These are phyloP conservation scores for Hyaloscypha variabilis DNA, from an alignment of 495 filamentous ascomycete genomes.

Conservation along the genomic window DNA sequence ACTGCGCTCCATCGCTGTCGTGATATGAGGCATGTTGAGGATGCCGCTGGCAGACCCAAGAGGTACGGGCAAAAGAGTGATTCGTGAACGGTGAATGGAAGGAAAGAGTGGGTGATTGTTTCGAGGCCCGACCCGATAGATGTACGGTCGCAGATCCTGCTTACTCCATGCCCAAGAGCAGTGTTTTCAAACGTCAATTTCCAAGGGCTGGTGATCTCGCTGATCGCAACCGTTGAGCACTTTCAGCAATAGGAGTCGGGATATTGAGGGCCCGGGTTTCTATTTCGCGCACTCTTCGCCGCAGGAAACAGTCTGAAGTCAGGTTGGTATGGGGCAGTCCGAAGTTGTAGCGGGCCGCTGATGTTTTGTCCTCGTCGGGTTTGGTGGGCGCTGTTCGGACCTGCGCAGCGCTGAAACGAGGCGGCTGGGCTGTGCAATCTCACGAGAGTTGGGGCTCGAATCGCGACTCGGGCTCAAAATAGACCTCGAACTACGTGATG, in stretches of 20 bases:
- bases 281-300: background rate
- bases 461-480: background rate
- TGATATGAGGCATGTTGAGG: conserved; percentile 42
- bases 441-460: background rate
- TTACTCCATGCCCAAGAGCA: conserved; percentile 17
- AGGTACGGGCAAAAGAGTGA: background rate
- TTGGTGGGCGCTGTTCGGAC: background rate
- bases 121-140: conserved; percentile 7
- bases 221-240: background rate
- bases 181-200: conserved; percentile 10
- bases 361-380: conserved; percentile 3
- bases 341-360: background rate
- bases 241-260: background rate
- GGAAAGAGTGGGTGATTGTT: background rate
- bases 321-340: background rate
- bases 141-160: conserved; percentile 14
- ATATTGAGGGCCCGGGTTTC: background rate
- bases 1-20: conserved; percentile 41
- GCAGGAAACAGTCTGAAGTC: background rate
- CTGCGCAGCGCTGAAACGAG: conserved; percentile 18
- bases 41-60: background rate
- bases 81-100: background rate
- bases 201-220: conserved; percentile 1
- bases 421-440: conserved; percentile 27
- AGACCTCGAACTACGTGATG: background rate